phyloP scores from a whole-genome alignment of 441 rosid species.

The Populus hybrid region DNA sequence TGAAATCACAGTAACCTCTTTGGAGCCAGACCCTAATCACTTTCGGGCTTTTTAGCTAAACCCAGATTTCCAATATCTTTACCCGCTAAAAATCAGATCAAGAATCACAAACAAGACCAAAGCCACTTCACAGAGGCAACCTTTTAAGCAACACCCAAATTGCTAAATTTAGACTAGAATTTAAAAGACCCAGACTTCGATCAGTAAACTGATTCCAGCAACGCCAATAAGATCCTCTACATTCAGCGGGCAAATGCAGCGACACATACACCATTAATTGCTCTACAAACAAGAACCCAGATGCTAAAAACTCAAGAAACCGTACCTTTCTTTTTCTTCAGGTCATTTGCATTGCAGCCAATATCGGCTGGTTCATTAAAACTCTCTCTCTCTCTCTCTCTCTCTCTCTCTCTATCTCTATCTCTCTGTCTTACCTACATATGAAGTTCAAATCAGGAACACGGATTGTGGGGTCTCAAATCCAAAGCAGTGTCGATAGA shows the following conservation, averaged over 20 bases:
- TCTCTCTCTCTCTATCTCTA: background rate
- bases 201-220: background rate
- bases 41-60: constrained; percentile 13
- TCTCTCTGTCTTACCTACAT: background rate
- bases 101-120: constrained; percentile 18
- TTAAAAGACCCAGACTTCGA: background rate
- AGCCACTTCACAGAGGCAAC: constrained; percentile 1
- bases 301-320: background rate
- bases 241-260: constrained; percentile 8
- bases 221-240: background rate
- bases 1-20: constrained; percentile 13
- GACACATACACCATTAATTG: background rate
- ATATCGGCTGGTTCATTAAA: constrained; percentile 1
- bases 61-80: background rate
- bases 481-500: constrained; percentile 16
- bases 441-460: constrained; percentile 19
- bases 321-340: constrained; percentile 10
- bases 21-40: constrained; percentile 14
- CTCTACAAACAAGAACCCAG: constrained; percentile 1
- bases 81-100: constrained; percentile 11
- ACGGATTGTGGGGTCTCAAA: constrained; percentile 41
- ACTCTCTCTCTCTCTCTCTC: background rate
- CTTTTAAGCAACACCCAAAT: constrained; percentile 12
- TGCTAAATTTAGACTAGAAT: background rate
- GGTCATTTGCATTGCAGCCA: background rate